These are phyloP conservation scores for Tylopilus vinaceipallidus DNA, from an alignment of 768 basidiomycete genomes.

Conservation along the genomic window DNA sequence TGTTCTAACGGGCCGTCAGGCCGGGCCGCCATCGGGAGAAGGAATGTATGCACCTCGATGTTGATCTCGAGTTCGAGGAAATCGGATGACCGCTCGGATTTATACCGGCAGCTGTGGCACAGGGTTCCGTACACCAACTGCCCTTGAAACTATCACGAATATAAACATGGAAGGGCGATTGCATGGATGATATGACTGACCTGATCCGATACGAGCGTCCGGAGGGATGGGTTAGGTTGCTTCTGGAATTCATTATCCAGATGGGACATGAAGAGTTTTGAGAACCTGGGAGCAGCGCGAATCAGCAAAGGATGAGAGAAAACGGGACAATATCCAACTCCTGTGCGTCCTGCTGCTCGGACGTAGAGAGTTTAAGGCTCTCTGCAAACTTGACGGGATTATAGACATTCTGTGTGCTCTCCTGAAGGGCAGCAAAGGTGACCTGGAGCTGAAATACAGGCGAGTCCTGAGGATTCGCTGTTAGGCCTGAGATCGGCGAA, in stretches of 20 bases:
- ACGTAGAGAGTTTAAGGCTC: conserved; percentile 73
- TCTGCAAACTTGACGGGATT: conserved; percentile 86
- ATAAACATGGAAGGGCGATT: conserved; percentile 3
- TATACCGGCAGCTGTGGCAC: conserved; percentile 66
- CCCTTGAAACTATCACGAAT: conserved; percentile 73
- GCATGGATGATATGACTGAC: conserved; percentile 35
- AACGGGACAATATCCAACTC: conserved; percentile 56
- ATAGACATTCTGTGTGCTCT: conserved; percentile 64
- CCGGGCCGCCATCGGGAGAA: neutral
- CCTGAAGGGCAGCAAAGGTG: conserved; percentile 84
- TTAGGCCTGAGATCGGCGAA: neutral
- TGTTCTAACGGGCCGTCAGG: conserved; percentile 44
- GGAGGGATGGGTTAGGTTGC: conserved; percentile 61
- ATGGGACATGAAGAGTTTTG: conserved; percentile 91
- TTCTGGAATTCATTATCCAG: conserved; percentile 86
- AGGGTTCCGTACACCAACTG: conserved; percentile 76
- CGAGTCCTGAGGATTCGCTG: conserved; percentile 51
- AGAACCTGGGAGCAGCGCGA: conserved; percentile 57
- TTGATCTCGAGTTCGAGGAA: conserved; percentile 90
- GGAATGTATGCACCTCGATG: conserved; percentile 51
- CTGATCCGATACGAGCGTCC: conserved; percentile 71
- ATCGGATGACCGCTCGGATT: conserved; percentile 65
- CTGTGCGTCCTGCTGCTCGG: conserved; percentile 96
- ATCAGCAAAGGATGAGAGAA: conserved; percentile 3
- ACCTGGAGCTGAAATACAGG: conserved; percentile 77